Evolutionary conservation across 2,329 filamentous ascomycete genomes (phyloP).

Genomic region (Ciborinia camelliae): DNA sequence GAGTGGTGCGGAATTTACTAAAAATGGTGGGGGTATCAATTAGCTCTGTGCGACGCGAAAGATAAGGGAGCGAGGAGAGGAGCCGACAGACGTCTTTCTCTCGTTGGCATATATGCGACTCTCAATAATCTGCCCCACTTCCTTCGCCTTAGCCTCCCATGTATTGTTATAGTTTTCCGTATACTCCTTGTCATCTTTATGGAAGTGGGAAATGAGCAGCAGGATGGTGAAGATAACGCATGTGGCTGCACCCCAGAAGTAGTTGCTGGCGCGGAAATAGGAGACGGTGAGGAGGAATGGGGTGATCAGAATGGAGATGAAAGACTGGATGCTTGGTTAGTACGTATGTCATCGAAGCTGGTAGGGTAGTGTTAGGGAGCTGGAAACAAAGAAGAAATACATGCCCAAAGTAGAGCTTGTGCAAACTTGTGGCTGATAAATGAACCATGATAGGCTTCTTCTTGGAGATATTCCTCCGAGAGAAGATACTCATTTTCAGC

Average conservation of each 20-base stretch:
- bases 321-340: background rate
- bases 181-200: background rate
- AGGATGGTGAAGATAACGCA: background rate
- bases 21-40: no score
- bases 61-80: background rate
- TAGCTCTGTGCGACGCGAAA: no score
- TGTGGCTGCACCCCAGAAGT: background rate
- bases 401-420: background rate
- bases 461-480: background rate
- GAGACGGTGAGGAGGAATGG: background rate
- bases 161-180: background rate
- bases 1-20: background rate
- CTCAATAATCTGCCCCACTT: background rate
- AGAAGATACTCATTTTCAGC: background rate
- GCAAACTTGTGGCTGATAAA: constrained; percentile 1
- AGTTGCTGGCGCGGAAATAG: background rate
- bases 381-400: background rate
- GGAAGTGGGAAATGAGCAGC: background rate
- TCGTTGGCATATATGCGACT: background rate
- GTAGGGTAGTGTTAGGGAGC: no score
- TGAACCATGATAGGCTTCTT: constrained; percentile 2
- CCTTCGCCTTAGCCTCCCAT: background rate
- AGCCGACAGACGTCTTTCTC: background rate
- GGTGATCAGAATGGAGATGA: background rate
- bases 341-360: no score